These are phyloP conservation scores for Cyclaneusma minus DNA, from an alignment of 2,329 filamentous ascomycete genomes.

Conservation along the genomic window DNA sequence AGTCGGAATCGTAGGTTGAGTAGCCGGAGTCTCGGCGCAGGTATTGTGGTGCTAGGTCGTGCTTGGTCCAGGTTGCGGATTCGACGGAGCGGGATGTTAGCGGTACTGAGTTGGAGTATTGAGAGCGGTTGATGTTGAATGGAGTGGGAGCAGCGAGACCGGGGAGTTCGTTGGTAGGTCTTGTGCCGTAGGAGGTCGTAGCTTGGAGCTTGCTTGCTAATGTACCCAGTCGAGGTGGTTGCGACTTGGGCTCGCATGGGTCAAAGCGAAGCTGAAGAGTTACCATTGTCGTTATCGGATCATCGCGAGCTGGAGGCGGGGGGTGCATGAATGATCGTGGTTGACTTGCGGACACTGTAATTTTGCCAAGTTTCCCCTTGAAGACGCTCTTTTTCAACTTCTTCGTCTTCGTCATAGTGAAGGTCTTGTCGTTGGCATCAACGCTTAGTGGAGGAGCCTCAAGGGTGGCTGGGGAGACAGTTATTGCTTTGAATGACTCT, in stretches of 20 bases:
- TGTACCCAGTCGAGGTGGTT: slow-evolving; percentile 16
- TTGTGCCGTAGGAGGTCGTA: slow-evolving; percentile 12
- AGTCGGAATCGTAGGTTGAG: slow-evolving; percentile 13
- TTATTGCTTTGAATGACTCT: slow-evolving; percentile 11
- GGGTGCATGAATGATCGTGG: slow-evolving; percentile 15
- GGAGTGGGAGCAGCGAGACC: slow-evolving; percentile 6
- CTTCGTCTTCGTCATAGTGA: slow-evolving; percentile 14
- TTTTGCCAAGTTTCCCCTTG: slow-evolving; percentile 17
- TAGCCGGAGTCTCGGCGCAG: slow-evolving; percentile 13
- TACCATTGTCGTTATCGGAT: slow-evolving; percentile 15
- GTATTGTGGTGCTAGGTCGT: slow-evolving; percentile 7
- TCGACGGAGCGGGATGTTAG: slow-evolving; percentile 17
- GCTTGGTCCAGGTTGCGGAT: slow-evolving; percentile 15
- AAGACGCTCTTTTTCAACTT: slow-evolving; percentile 17
- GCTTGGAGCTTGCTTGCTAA: slow-evolving; percentile 16
- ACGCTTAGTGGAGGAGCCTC: slow-evolving; percentile 17
- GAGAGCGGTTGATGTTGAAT: slow-evolving; percentile 11
- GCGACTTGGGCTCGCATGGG: slow-evolving; percentile 9
- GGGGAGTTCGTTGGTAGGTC: slow-evolving; percentile 9
- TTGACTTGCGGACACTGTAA: slow-evolving; percentile 16
- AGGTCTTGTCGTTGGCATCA: slow-evolving; percentile 9
- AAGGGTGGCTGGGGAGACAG: slow-evolving; percentile 12
- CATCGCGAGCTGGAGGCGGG: too few relatives aligned
- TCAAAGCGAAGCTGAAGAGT: slow-evolving; percentile 17
- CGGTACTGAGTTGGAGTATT: slow-evolving; percentile 12